phyloP scores from a whole-genome alignment of 202 grass and related monocot genomes.

The Elaeis oleifera region DNA sequence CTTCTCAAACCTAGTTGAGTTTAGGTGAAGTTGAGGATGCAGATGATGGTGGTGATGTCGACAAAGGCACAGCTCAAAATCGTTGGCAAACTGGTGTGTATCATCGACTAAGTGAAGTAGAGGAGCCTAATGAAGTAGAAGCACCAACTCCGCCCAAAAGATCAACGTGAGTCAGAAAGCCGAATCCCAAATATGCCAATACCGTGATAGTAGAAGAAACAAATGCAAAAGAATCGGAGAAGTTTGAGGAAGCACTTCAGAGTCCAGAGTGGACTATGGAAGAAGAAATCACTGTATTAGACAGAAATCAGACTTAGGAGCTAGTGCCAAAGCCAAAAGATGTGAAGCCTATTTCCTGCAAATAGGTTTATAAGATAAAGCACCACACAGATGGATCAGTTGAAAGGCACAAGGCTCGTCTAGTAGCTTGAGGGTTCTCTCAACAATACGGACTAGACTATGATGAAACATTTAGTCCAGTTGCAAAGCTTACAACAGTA shows the following conservation, averaged over 20 bases:
- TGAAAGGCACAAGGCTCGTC: background rate
- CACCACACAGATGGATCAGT: background rate
- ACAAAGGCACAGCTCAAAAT: no score
- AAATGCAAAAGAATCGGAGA: background rate
- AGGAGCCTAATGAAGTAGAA: no score
- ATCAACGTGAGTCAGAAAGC: background rate
- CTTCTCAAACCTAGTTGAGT: no score
- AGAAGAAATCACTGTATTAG: background rate
- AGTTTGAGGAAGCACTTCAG: background rate
- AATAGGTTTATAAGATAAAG: constrained; percentile 17
- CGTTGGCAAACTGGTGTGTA: no score
- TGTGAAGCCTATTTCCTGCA: constrained; percentile 8
- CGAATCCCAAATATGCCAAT: constrained; percentile 5
- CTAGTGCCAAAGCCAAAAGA: constrained; percentile 6
- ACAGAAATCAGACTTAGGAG: constrained; percentile 25
- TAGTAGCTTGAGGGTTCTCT: background rate
- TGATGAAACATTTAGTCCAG: constrained; percentile 3
- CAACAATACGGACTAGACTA: no score
- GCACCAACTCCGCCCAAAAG: no score
- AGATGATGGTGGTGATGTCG: no score
- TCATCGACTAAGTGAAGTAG: no score
- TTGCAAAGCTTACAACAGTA: constrained; percentile 2
- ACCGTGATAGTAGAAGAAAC: background rate
- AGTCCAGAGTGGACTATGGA: background rate
- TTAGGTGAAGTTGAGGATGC: no score